Conservation (phyloP, 257 asterid species). For the Jacaranda copaia region DNA sequence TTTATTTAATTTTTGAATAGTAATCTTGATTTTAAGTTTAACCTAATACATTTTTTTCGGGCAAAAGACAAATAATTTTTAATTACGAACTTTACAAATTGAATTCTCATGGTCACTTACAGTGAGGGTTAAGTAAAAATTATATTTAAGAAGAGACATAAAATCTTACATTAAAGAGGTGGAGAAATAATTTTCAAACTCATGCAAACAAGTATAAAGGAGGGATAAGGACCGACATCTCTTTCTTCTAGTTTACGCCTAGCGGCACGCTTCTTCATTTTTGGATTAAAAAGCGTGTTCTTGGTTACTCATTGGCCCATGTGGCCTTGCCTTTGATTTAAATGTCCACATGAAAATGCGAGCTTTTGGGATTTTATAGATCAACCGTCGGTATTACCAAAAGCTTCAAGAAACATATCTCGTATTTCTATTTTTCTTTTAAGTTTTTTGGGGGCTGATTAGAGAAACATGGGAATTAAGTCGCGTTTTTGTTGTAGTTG, state of each 20-base stretch:
- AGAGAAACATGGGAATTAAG: slow-evolving; percentile 1
- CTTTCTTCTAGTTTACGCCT: slow-evolving; percentile 56
- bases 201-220: background rate
- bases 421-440: no score
- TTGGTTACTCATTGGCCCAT: slow-evolving; percentile 15
- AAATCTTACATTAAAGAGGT: background rate
- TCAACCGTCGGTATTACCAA: no score
- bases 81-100: no score
- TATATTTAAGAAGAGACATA: background rate
- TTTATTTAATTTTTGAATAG: no score
- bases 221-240: slow-evolving; percentile 58
- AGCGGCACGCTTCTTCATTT: slow-evolving; percentile 19
- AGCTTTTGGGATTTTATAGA: no score
- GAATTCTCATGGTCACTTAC: no score
- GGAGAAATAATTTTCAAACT: background rate
- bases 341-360: slow-evolving; percentile 13
- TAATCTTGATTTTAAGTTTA: no score
- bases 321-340: slow-evolving; percentile 18
- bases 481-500: background rate
- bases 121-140: no score
- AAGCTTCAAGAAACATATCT: no score
- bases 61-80: no score
- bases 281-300: slow-evolving; percentile 28
- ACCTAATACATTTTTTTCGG: no score
- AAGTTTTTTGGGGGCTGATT: background rate